Percentiles rank a stretch among this genome's conserved stretches.
phyloP scores from a whole-genome alignment of 108 stramenopile genomes.

The Epithemia pelagica region DNA sequence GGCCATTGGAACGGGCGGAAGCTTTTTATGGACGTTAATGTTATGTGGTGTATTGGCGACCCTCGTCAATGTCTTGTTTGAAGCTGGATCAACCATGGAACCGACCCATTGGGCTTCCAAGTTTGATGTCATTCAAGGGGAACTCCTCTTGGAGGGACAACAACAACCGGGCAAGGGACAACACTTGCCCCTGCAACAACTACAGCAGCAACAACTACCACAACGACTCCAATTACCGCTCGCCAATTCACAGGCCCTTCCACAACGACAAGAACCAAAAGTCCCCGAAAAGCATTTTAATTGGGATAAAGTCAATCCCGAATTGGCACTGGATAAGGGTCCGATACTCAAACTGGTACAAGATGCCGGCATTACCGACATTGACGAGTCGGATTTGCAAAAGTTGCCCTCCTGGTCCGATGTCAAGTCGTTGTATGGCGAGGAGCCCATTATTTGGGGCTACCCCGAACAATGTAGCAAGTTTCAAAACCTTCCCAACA shows the following conservation, averaged over 20 bases:
- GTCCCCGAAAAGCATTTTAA: not conserved
- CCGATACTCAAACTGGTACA: not conserved
- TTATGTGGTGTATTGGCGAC: not conserved
- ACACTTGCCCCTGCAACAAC: too few species aligned
- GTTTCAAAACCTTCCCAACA: constrained; percentile 12
- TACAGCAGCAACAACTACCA: too few species aligned
- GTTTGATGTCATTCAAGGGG: not conserved
- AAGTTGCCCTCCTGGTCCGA: constrained; percentile 40
- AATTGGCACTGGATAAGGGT: not conserved
- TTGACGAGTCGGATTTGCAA: not conserved
- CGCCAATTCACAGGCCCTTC: too few species aligned
- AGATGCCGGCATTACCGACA: constrained; percentile 6
- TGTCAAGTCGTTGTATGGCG: constrained; percentile 39
- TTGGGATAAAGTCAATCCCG: not conserved
- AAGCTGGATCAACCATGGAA: not conserved
- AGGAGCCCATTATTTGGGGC: constrained; percentile 25
- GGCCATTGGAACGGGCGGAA: not conserved
- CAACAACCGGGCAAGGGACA: too few species aligned
- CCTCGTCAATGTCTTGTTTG: not conserved
- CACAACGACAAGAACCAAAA: too few species aligned
- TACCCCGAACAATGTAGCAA: constrained; percentile 11
- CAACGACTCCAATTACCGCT: too few species aligned
- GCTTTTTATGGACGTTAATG: not conserved
- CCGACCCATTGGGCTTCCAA: not conserved
- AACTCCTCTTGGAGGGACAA: too few species aligned